phyloP scores from a whole-genome alignment of 441 rosid genomes.

The Erodium texanum region DNA sequence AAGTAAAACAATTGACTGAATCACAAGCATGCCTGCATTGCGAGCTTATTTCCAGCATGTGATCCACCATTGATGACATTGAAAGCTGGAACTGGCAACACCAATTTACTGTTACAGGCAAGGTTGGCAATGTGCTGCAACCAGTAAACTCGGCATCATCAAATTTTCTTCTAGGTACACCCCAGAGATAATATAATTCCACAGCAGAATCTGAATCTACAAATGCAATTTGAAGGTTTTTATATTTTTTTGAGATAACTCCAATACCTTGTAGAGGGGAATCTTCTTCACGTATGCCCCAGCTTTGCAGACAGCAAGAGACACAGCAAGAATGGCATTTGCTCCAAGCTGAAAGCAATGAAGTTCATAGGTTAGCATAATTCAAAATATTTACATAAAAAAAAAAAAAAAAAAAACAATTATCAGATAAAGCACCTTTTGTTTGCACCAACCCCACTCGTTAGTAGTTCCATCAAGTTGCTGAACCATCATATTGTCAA shows the following conservation, averaged over 20 bases:
- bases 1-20: background rate
- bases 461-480: conserved; percentile 89
- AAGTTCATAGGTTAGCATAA: conserved; percentile 6
- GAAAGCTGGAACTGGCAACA: conserved; percentile 95
- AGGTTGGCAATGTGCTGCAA: conserved; percentile 90
- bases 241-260: background rate
- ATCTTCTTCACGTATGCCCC: conserved; percentile 72
- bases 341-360: conserved; percentile 68
- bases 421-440: conserved; percentile 44
- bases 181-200: background rate
- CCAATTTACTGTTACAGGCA: conserved; percentile 77
- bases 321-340: conserved; percentile 87
- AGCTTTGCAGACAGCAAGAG: conserved; percentile 94
- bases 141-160: conserved; percentile 6
- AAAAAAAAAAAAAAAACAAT: background rate
- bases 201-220: background rate
- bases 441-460: conserved; percentile 99
- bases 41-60: conserved; percentile 96
- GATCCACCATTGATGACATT: too few species aligned
- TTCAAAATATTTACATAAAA: background rate
- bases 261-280: conserved; percentile 79
- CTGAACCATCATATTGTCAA: conserved; percentile 87
- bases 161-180: background rate
- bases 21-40: conserved; percentile 62
- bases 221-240: background rate